phyloP scores from a whole-genome alignment of 192 early-diverging fungal genomes.

The Dispira simplex region DNA sequence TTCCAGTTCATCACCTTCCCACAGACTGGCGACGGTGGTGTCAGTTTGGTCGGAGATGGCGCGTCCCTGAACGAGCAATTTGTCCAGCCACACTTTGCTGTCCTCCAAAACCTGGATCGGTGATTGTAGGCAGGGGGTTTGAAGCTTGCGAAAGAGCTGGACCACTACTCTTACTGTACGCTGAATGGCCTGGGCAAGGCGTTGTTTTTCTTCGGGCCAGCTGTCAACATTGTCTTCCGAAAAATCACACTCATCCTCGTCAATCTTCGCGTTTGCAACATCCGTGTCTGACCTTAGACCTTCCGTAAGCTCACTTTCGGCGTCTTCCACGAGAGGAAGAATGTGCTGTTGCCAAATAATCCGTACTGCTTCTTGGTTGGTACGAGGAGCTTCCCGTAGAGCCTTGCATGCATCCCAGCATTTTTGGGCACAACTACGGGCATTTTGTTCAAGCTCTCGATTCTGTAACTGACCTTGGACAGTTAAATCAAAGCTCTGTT shows the following conservation, averaged over 20 bases:
- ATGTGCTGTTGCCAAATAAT: background rate
- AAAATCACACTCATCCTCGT: background rate
- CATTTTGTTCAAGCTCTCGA: background rate
- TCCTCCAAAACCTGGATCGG: too few species aligned
- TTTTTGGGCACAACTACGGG: background rate
- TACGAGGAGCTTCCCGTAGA: background rate
- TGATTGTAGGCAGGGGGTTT: too few species aligned
- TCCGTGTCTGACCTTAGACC: background rate
- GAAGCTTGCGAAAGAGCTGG: too few species aligned
- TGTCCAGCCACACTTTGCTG: conserved; percentile 1
- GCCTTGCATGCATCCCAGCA: conserved; percentile 5
- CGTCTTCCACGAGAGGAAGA: conserved; percentile 1
- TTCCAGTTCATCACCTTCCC: background rate
- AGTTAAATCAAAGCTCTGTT: background rate
- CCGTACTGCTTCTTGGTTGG: conserved; percentile 5
- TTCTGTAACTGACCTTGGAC: too few species aligned
- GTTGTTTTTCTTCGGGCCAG: background rate
- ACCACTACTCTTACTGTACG: too few species aligned
- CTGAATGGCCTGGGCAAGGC: background rate
- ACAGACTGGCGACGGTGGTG: background rate
- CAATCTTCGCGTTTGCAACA: too few species aligned
- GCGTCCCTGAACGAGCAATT: background rate
- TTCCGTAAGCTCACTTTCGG: background rate
- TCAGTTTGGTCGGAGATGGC: background rate
- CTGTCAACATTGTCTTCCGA: background rate